Evolutionary conservation across 306 rosid species (phyloP), one percentile per base, ranked within the genome.

Genomic region (Medicago lupulina): DNA sequence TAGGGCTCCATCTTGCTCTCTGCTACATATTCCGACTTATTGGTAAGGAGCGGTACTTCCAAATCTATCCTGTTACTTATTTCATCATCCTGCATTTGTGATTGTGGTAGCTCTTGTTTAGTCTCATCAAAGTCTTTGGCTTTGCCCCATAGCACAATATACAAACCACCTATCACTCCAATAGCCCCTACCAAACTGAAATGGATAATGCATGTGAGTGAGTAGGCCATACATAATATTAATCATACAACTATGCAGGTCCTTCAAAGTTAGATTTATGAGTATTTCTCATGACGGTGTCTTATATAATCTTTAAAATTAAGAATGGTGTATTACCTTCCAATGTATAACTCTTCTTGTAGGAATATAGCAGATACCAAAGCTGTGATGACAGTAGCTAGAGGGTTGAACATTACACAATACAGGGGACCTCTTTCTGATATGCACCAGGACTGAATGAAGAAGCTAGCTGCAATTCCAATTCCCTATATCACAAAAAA

Each of bases 61-160:
- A 91, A 79, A 77, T 88, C 88, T 66, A 70, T 60, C 74, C 13
- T 67, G 34, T 58, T 39, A 53, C 17, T 57, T 51, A 36, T 67
- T 19, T 57, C 50, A 70, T 71, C 80, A 67, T 51, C 58, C 36
- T 67, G 68, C 36, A 50, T 71, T 44, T 67, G 81, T 75, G 75
- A 8, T 61, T 71, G 44, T 19, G 53, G 57, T 17, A 41, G 49
- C 79, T 70, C 85, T 50, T 50, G 67, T 72, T 81, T 81, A 18
- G 5, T 67, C 58, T 25, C 86, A 65, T 83, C 70, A 47, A 76
- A 62, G 34, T 91, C 91, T 38, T 77, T 74, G n/a, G 87, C 92
- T 75, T 91, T 91, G 11, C 97, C 91, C 97, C 94, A 89, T 7
- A 91, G 73, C 43, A 89, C 92, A 21, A 85, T 57, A 66, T 89